A percentile compares a stretch with the other conserved stretches of the same genome.
Conservation (phyloP, 1,284 basidiomycete species). For the Naganishia sp. region DNA sequence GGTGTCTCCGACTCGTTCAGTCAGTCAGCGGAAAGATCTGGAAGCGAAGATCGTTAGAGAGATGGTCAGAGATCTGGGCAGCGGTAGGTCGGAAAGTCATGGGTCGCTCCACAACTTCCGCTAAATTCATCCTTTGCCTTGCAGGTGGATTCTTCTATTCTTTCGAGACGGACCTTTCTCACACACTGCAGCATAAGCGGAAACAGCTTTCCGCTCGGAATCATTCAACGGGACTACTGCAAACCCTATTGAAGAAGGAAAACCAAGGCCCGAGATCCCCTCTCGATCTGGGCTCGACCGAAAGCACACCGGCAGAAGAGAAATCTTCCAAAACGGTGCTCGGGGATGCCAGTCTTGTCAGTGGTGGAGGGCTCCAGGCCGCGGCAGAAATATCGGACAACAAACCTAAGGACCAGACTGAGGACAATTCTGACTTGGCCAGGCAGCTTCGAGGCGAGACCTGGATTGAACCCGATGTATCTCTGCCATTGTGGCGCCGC, state of each 20-base stretch:
- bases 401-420: neutral
- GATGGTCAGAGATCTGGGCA: constrained; percentile 47
- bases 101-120: neutral
- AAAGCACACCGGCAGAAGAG: constrained; percentile 12
- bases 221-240: constrained; percentile 29
- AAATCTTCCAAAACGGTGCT: neutral
- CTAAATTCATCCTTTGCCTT: constrained; percentile 15
- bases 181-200: constrained; percentile 56
- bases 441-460: constrained; percentile 35
- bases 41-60: constrained; percentile 53
- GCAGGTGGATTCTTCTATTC: constrained; percentile 55
- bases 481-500: constrained; percentile 57
- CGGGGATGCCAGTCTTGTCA: neutral
- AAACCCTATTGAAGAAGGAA: constrained; percentile 31
- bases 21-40: constrained; percentile 46
- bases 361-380: constrained; percentile 23
- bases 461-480: constrained; percentile 55
- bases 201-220: constrained; percentile 40
- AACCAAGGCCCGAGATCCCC: constrained; percentile 8
- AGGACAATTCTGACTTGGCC: constrained; percentile 16
- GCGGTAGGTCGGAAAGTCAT: constrained; percentile 20
- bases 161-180: constrained; percentile 58
- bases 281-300: constrained; percentile 14
- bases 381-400: constrained; percentile 29
- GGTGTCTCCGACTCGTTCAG: neutral